These are phyloP conservation scores for Diaporthe sp. DNA, from an alignment of 2,329 filamentous ascomycete genomes.

Conservation along the genomic window DNA sequence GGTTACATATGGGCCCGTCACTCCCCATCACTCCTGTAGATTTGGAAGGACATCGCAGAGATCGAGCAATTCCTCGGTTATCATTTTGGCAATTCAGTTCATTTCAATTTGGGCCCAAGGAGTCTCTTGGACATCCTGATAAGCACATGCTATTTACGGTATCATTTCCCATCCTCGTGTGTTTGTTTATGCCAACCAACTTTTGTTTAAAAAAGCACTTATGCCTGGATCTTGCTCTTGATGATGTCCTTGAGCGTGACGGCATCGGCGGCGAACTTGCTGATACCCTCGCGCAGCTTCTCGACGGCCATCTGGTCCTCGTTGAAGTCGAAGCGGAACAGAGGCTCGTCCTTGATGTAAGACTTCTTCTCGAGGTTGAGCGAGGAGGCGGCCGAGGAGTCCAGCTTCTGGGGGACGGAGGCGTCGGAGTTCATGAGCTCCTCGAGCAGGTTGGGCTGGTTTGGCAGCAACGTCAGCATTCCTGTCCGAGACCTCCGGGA, in stretches of 20 bases:
- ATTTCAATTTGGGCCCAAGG: constrained; percentile 5
- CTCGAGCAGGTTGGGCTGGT: constrained; percentile 90
- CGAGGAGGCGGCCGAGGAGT: constrained; percentile 73
- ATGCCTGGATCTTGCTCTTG: constrained; percentile 81
- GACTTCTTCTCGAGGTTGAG: constrained; percentile 88
- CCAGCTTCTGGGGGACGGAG: constrained; percentile 92
- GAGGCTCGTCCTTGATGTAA: constrained; percentile 90
- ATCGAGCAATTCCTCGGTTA: no score
- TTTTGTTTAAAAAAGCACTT: constrained; percentile 45
- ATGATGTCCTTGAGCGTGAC: constrained; percentile 94
- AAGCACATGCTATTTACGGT: constrained; percentile 36
- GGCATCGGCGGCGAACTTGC: constrained; percentile 98
- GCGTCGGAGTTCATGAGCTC: constrained; percentile 89
- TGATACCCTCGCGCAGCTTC: constrained; percentile 99
- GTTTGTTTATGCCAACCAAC: constrained; percentile 19
- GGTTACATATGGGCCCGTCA: no score
- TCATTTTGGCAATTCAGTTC: constrained; percentile 7
- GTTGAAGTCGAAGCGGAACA: constrained; percentile 99
- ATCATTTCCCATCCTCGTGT: constrained; percentile 32
- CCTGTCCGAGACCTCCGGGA: constrained; percentile 3
- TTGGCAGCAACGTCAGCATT: constrained; percentile 15
- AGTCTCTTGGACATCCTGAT: neutral
- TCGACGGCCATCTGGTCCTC: constrained; percentile 99
- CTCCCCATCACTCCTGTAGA: neutral
- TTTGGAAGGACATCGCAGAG: neutral